Evolutionary conservation across 176 grass and related monocot genomes (phyloP), one percentile per base, ranked within the genome.

Genomic region (Eragrostis nindensis): DNA sequence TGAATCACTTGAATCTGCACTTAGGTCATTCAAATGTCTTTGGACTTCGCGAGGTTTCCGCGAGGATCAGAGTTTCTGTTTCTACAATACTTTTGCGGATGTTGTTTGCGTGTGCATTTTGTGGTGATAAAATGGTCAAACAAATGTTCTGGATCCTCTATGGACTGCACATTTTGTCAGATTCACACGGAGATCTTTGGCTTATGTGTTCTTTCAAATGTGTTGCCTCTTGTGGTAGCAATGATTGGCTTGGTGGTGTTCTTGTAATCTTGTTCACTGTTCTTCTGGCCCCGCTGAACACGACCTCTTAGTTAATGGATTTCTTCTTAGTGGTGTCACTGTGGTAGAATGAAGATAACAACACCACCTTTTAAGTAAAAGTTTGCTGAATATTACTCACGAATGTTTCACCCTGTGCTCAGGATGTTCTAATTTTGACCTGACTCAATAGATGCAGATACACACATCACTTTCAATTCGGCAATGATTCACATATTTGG

Each of bases 401-500:
- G 73, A 78, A 54, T 73, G 66, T 78, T 66, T 39, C 24, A 49
- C 57, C 44, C 17, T 66, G 1, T 53, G 18, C 40, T 55, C 36
- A 66, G 25, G 49, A 52, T 62, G 49, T 57, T 76, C 42, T 53
- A 52, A 68, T 89, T 81, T 68, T 38, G 42, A 72, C 8, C 47
- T 40, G 57, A 71, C 59, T 77, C 81, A 32, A 10, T 62, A 78
- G 66, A 86, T 72, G 61, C 66, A 86, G 73, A 30, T 56, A 50
- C 71, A 71, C 61, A 38, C 83, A 68, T 86, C 78, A 46, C 87
- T 90, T 72, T 82, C 87, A 82, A 82, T 71, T 78, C 52, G 67
- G 83, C 78, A 90, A 90, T 90, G 83, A 86, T 90, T 86, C 83
- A 68, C 27, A 82, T 3, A 77, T 66, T 40, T 76, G 30, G n/a